Percentiles rank a stretch among this genome's conserved stretches.
Evolutionary conservation across 805 yeast genomes (phyloP).

Genomic region (Metschnikowia sp.): DNA sequence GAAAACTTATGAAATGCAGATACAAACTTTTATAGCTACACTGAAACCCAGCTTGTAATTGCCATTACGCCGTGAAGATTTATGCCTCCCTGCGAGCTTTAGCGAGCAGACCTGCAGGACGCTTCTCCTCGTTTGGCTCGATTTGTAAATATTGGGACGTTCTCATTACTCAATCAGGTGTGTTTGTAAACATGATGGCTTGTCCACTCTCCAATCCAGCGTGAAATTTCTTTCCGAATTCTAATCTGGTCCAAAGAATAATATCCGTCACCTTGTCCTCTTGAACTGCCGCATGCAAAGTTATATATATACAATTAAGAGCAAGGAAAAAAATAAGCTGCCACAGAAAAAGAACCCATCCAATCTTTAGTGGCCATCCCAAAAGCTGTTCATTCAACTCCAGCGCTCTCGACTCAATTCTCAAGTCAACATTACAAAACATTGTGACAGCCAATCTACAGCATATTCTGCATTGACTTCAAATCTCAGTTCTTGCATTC

Average conservation of each 20-base stretch:
- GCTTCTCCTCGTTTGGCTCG: constrained; percentile 12
- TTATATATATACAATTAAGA: constrained; percentile 7
- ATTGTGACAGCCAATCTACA: too few relatives aligned
- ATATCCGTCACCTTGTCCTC: constrained; percentile 8
- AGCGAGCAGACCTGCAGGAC: constrained; percentile 4
- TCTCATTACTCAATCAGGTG: constrained; percentile 16
- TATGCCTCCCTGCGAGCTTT: neutral
- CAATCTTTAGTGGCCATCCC: too few relatives aligned
- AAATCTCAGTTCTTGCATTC: neutral
- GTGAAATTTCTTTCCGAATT: constrained; percentile 8
- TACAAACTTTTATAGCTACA: too few relatives aligned
- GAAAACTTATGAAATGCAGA: too few relatives aligned
- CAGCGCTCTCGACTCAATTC: neutral
- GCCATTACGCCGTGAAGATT: too few relatives aligned
- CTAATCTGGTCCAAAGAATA: constrained; percentile 18
- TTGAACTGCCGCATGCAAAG: constrained; percentile 3
- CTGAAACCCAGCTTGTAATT: too few relatives aligned
- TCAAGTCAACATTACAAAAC: neutral
- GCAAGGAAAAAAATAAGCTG: neutral
- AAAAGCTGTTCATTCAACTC: too few relatives aligned
- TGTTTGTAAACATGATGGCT: constrained; percentile 17
- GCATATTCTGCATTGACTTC: neutral
- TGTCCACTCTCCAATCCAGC: constrained; percentile 2
- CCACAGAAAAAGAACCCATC: too few relatives aligned
- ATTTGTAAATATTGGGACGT: constrained; percentile 17